These are phyloP conservation scores for Saccharomycopsis fibuligera DNA, from an alignment of 805 yeast species.

Conservation along the genomic window DNA sequence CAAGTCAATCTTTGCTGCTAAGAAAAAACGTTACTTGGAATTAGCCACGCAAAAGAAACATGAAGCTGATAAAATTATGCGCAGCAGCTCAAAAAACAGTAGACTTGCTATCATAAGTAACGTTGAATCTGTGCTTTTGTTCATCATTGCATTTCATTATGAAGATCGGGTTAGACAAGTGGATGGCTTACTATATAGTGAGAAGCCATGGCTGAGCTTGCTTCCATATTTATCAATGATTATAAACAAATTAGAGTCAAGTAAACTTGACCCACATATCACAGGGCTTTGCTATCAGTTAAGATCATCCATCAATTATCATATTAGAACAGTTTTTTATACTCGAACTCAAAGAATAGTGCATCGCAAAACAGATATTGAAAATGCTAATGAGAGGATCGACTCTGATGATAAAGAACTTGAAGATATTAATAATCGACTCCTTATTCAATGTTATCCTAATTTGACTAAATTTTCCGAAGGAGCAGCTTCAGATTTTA, in stretches of 20 bases:
- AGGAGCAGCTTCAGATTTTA: constrained; percentile 8
- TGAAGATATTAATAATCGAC: constrained; percentile 9
- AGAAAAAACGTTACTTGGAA: constrained; percentile 6
- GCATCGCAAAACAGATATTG: constrained; percentile 4
- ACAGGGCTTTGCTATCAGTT: constrained; percentile 19
- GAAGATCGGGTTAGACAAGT: constrained; percentile 14
- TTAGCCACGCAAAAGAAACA: constrained; percentile 15
- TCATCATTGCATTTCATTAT: constrained; percentile 18
- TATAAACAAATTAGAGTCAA: constrained; percentile 1
- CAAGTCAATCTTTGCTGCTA: not conserved
- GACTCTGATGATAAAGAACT: constrained; percentile 13
- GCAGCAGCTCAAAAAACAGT: not conserved
- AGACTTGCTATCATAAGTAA: not conserved
- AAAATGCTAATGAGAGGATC: constrained; percentile 1
- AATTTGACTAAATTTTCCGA: constrained; percentile 5
- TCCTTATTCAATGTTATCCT: constrained; percentile 13
- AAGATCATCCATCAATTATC: constrained; percentile 12
- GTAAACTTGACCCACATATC: constrained; percentile 1
- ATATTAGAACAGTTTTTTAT: constrained; percentile 7
- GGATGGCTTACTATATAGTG: constrained; percentile 9
- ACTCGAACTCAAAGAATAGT: constrained; percentile 4
- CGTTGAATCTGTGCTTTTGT: constrained; percentile 12
- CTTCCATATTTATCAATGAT: constrained; percentile 14
- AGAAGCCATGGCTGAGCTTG: constrained; percentile 17
- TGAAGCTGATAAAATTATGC: constrained; percentile 13